Conservation (phyloP, 768 basidiomycete species). For the Hortiboletus campestris region DNA sequence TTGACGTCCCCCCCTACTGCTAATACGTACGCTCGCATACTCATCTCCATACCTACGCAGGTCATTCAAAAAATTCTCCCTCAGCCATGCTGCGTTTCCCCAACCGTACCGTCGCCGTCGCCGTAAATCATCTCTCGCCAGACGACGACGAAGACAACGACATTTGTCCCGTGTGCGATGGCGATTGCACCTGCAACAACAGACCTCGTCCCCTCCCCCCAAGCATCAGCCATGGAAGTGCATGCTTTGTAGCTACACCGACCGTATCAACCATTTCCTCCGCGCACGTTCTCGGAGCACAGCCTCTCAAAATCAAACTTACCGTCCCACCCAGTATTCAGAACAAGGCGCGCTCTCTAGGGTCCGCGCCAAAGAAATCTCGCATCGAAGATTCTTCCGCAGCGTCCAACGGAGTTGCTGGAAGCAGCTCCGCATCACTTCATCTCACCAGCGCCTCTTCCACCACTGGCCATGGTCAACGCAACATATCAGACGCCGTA, state of each 20-base stretch:
- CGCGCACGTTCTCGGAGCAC: slow-evolving; percentile 26
- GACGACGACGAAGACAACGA: slow-evolving; percentile 81
- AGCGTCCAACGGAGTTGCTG: slow-evolving; percentile 41
- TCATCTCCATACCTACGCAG: slow-evolving; percentile 29
- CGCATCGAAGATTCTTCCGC: slow-evolving; percentile 23
- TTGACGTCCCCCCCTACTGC: slow-evolving; percentile 22
- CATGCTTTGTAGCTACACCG: slow-evolving; percentile 38
- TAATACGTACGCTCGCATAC: slow-evolving; percentile 24
- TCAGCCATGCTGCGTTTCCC: slow-evolving; percentile 66
- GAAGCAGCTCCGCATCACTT: slow-evolving; percentile 16
- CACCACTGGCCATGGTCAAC: slow-evolving; percentile 30
- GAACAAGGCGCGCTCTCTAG: slow-evolving; percentile 38
- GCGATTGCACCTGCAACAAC: slow-evolving; percentile 77
- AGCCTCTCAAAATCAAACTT: slow-evolving; percentile 68
- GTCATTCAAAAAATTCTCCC: slow-evolving; percentile 49
- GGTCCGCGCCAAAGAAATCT: slow-evolving; percentile 30
- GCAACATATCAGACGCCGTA: slow-evolving; percentile 10
- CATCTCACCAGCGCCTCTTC: slow-evolving; percentile 17
- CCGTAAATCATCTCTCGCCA: slow-evolving; percentile 33
- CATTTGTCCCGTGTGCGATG: slow-evolving; percentile 89
- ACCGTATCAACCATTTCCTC: slow-evolving; percentile 38
- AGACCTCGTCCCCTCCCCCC: slow-evolving; percentile 36
- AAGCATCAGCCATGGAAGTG: slow-evolving; percentile 32
- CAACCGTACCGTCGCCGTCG: slow-evolving; percentile 61
- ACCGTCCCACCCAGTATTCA: slow-evolving; percentile 59